A percentile compares a stretch with the other conserved stretches of the same genome.
phyloP scores from a whole-genome alignment of 805 yeast genomes.

The Candida loeiensis region DNA sequence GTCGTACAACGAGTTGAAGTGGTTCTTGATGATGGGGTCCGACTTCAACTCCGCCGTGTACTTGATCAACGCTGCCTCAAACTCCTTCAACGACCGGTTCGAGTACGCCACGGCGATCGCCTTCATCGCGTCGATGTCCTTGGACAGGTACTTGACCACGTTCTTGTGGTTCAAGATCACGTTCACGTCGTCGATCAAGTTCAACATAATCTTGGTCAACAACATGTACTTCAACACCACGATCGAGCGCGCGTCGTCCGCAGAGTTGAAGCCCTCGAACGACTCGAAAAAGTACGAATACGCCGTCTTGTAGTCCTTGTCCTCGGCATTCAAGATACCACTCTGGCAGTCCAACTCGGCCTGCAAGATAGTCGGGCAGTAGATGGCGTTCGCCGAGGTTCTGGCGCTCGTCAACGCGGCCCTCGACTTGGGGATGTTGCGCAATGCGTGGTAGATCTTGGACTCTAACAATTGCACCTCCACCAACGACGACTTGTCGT shows the following conservation, averaged over 20 bases:
- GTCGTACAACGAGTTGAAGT: constrained; percentile 89
- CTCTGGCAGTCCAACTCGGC: constrained; percentile 94
- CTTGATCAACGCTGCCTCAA: constrained; percentile 73
- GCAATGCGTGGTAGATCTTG: constrained; percentile 82
- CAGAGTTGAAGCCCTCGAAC: constrained; percentile 82
- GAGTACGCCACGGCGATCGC: constrained; percentile 87
- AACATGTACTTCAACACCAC: constrained; percentile 89
- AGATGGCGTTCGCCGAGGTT: constrained; percentile 95
- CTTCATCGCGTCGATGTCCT: constrained; percentile 93
- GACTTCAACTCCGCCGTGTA: constrained; percentile 74
- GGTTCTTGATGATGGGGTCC: constrained; percentile 86
- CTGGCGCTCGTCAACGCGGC: constrained; percentile 94
- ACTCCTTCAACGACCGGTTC: constrained; percentile 85
- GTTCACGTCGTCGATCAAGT: constrained; percentile 80
- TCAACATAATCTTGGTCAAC: constrained; percentile 88
- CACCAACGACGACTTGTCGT: constrained; percentile 91
- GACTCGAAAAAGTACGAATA: constrained; percentile 93
- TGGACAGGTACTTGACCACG: constrained; percentile 66
- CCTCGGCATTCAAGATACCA: constrained; percentile 95
- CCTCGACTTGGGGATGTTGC: constrained; percentile 86
- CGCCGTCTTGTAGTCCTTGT: constrained; percentile 93
- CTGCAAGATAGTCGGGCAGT: constrained; percentile 89
- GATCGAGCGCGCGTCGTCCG: constrained; percentile 57
- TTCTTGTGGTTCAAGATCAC: constrained; percentile 70
- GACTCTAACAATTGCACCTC: constrained; percentile 93